A percentile compares a stretch with the other conserved stretches of the same genome.
Conservation (phyloP, 441 rosid genomes). For the Eugenia klotzschiana region DNA sequence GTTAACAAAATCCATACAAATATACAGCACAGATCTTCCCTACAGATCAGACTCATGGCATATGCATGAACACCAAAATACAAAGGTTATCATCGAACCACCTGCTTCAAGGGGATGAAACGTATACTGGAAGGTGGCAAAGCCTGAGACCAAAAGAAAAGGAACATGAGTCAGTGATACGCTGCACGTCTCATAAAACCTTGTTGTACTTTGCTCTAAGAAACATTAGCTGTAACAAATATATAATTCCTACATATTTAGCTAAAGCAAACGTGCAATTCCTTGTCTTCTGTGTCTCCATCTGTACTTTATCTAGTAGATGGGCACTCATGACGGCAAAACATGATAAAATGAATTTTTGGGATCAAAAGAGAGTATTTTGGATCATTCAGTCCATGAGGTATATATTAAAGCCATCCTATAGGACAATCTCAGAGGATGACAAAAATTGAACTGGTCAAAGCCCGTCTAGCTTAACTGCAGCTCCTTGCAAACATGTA, state of each 20-base stretch:
- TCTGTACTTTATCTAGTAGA: background rate
- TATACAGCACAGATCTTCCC: background rate
- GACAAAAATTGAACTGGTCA: background rate
- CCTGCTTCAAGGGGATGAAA: conserved; percentile 87
- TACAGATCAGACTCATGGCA: background rate
- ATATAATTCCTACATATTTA: background rate
- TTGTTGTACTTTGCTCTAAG: background rate
- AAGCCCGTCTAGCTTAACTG: background rate
- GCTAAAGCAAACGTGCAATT: background rate
- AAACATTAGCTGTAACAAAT: background rate
- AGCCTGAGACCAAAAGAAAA: conserved; percentile 39
- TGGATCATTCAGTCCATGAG: background rate
- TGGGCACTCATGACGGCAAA: background rate
- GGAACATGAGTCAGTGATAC: background rate
- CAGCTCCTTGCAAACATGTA: background rate
- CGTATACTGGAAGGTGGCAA: conserved; percentile 62
- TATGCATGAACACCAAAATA: background rate
- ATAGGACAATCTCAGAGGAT: background rate
- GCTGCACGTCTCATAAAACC: background rate
- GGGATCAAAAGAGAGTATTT: background rate
- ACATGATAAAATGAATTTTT: background rate
- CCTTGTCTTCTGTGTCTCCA: background rate
- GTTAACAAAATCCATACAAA: background rate
- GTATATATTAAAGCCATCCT: background rate
- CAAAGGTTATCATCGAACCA: conserved; percentile 2